Evolutionary conservation across 1,139 yeast genomes (phyloP).

Genomic region (Diutina rugosa): DNA sequence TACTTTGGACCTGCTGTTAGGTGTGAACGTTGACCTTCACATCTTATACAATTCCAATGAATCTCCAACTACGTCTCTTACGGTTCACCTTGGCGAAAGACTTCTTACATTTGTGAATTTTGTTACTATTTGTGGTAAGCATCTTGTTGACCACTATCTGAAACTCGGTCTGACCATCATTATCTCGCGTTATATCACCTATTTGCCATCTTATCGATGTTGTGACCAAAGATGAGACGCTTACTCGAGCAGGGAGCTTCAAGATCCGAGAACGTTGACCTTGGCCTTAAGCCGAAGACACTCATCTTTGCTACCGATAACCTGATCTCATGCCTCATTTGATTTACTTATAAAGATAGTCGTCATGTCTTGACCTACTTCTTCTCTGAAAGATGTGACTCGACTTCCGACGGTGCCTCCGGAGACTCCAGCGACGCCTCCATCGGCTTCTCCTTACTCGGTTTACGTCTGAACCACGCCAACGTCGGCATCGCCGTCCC

Average conservation of each 20-base stretch:
- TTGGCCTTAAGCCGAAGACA: slow-evolving; percentile 30
- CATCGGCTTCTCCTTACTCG: not conserved
- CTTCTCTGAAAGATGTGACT: not conserved
- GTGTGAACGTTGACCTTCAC: slow-evolving; percentile 50
- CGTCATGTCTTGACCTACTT: not conserved
- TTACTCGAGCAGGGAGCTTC: slow-evolving; percentile 11
- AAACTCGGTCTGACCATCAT: slow-evolving; percentile 46
- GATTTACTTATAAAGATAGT: not conserved
- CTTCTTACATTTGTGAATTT: slow-evolving; percentile 40
- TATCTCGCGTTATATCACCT: slow-evolving; percentile 55
- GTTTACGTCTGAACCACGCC: not conserved
- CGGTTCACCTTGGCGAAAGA: slow-evolving; percentile 61
- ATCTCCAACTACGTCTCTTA: slow-evolving; percentile 68
- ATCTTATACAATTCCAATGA: slow-evolving; percentile 63
- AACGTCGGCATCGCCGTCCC: not conserved
- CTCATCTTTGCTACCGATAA: slow-evolving; percentile 67
- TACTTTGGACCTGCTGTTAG: slow-evolving; percentile 43
- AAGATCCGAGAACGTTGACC: slow-evolving; percentile 3
- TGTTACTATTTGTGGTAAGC: slow-evolving; percentile 44
- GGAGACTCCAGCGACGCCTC: not conserved
- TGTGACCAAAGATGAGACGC: slow-evolving; percentile 26
- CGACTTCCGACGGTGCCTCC: not conserved
- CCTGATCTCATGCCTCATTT: slow-evolving; percentile 6
- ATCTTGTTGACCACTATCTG: slow-evolving; percentile 25
- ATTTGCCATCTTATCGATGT: slow-evolving; percentile 27